Percentiles rank a stretch among this genome's conserved stretches.
These are phyloP conservation scores for Trichoderma brevicompactum DNA, from an alignment of 2,329 filamentous ascomycete genomes.

Conservation along the genomic window DNA sequence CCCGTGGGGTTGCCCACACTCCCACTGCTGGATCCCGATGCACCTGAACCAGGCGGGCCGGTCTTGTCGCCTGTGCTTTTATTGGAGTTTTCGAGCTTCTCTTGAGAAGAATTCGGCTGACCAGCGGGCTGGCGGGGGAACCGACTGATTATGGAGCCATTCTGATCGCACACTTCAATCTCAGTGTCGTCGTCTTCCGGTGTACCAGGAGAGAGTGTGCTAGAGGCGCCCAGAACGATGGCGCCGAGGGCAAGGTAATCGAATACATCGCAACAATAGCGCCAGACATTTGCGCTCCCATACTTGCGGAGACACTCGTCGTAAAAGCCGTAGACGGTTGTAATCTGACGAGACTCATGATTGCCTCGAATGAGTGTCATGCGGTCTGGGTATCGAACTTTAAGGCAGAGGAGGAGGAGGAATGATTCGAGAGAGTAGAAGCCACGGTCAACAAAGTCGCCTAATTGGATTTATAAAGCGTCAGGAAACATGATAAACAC, in stretches of 20 bases:
- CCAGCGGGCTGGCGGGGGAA: constrained; percentile 59
- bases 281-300: constrained; percentile 94
- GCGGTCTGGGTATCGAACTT: constrained; percentile 95
- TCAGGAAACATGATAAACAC: neutral
- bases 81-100: constrained; percentile 35
- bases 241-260: constrained; percentile 93
- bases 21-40: constrained; percentile 69
- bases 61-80: constrained; percentile 45
- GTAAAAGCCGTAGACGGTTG: constrained; percentile 97
- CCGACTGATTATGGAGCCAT: constrained; percentile 75
- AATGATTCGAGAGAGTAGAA: constrained; percentile 99
- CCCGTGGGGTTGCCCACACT: constrained; percentile 71
- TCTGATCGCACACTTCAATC: constrained; percentile 89
- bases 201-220: constrained; percentile 59
- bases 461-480: constrained; percentile 45
- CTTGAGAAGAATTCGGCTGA: constrained; percentile 30
- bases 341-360: constrained; percentile 96
- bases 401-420: constrained; percentile 90
- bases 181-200: constrained; percentile 75
- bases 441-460: constrained; percentile 96
- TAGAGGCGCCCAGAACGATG: constrained; percentile 84
- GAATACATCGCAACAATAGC: constrained; percentile 96
- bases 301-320: constrained; percentile 97
- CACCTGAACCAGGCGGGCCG: constrained; percentile 79
- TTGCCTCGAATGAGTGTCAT: constrained; percentile 96